A percentile compares a stretch with the other conserved stretches of the same genome.
Conservation (phyloP, 345 rosid genomes). For the Raphanus sativus region DNA sequence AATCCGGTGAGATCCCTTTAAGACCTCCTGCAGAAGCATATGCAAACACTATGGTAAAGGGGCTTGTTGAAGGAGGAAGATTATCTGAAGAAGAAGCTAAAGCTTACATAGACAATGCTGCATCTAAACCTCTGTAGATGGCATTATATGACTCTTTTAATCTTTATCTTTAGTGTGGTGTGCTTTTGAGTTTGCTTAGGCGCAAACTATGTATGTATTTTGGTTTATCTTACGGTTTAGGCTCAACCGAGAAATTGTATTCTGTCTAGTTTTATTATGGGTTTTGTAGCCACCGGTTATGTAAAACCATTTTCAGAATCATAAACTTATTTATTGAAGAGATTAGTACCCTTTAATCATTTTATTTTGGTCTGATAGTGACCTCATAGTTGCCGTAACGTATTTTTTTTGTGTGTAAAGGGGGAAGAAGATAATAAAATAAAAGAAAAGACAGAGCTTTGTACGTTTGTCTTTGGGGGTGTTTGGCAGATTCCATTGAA, state of each 20-base stretch:
- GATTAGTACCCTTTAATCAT: background rate
- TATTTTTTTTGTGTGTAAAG: background rate
- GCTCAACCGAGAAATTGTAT: slow-evolving; percentile 16
- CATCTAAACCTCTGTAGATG: slow-evolving; percentile 51
- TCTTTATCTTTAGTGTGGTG: slow-evolving; percentile 4
- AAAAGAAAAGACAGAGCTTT: slow-evolving; percentile 22
- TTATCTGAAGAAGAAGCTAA: slow-evolving; percentile 59
- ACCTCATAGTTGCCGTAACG: slow-evolving; percentile 24
- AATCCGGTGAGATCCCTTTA: slow-evolving; percentile 50
- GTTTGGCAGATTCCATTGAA: slow-evolving; percentile 30
- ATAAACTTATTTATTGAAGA: background rate
- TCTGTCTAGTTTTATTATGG: slow-evolving; percentile 5
- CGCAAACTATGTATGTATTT: slow-evolving; percentile 11
- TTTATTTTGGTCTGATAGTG: background rate
- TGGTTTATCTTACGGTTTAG: background rate
- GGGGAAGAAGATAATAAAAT: slow-evolving; percentile 30
- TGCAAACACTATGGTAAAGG: slow-evolving; percentile 51
- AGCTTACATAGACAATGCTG: slow-evolving; percentile 28
- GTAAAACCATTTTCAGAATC: background rate
- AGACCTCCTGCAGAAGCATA: slow-evolving; percentile 55
- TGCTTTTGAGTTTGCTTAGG: slow-evolving; percentile 4
- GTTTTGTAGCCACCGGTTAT: background rate
- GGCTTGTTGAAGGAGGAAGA: slow-evolving; percentile 74
- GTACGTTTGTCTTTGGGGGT: slow-evolving; percentile 10
- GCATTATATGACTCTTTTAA: too few species aligned